A percentile compares a stretch with the other conserved stretches of the same genome.
Conservation (phyloP, 176 grass and related monocot genomes). For the Cymbopogon citratus region DNA sequence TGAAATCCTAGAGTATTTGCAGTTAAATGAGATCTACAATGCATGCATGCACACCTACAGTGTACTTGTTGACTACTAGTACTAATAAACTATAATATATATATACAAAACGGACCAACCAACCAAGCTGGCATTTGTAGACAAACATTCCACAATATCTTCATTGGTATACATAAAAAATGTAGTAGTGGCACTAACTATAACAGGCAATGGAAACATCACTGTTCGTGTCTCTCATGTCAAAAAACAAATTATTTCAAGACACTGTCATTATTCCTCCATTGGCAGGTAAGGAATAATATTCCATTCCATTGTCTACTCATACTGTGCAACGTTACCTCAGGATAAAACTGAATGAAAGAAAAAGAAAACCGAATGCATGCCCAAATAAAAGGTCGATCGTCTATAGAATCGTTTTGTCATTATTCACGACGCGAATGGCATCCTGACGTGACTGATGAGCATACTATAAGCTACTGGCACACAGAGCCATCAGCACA, state of each 20-base stretch:
- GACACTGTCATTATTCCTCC: background rate
- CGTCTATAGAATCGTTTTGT: constrained; percentile 8
- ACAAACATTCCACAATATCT: constrained; percentile 8
- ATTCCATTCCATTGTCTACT: constrained; percentile 23
- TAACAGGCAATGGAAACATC: constrained; percentile 1
- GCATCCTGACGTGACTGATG: constrained; percentile 39
- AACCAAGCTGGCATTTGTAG: background rate
- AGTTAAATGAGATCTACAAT: no score
- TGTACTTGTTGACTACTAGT: background rate
- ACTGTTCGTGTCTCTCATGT: background rate
- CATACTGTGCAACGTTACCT: background rate
- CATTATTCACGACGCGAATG: constrained; percentile 22
- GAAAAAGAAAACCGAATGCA: background rate
- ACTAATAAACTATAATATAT: background rate
- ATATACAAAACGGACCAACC: background rate
- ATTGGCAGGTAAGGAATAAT: background rate
- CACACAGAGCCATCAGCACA: no score
- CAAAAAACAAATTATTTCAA: background rate
- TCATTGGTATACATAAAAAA: background rate
- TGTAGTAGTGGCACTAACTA: background rate
- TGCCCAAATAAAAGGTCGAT: background rate
- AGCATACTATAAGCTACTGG: background rate
- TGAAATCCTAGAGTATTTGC: no score
- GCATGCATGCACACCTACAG: no score
- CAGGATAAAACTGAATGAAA: background rate